Percentiles rank a stretch among this genome's conserved stretches.
Conservation (phyloP, 2,329 filamentous ascomycete species). For the Cercospora beticola region DNA sequence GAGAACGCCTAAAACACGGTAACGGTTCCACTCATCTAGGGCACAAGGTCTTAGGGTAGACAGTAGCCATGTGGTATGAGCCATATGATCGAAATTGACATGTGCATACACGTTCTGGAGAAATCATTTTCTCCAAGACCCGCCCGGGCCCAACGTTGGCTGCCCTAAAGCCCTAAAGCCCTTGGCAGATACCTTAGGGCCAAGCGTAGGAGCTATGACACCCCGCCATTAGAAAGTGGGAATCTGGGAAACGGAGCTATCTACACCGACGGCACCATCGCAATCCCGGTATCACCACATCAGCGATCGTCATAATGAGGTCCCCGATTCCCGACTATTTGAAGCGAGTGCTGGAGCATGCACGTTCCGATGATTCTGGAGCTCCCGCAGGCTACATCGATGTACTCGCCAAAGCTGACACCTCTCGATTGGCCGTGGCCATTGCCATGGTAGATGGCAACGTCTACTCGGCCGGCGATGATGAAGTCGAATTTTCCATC, state of each 20-base stretch:
- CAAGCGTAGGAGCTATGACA: neutral
- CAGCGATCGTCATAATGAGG: conserved; percentile 21
- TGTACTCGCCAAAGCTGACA: conserved; percentile 42
- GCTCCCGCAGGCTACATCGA: conserved; percentile 43
- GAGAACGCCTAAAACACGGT: neutral
- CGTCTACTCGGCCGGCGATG: conserved; percentile 44
- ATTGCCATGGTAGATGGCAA: conserved; percentile 45
- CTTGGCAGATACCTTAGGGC: neutral
- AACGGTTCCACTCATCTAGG: neutral
- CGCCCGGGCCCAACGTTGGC: too few relatives aligned
- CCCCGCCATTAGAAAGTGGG: neutral
- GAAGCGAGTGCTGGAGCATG: conserved; percentile 25
- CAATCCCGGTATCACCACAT: neutral
- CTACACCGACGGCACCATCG: neutral
- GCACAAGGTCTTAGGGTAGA: neutral
- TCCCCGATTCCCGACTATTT: conserved; percentile 31
- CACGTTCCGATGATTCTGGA: conserved; percentile 30
- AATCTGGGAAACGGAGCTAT: neutral
- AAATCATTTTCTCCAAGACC: too few relatives aligned
- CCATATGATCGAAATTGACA: too few relatives aligned
- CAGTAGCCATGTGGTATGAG: neutral
- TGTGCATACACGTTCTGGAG: too few relatives aligned
- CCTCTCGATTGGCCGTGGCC: conserved; percentile 43
- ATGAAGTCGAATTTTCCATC: conserved; percentile 44
- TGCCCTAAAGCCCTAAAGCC: neutral